Percentiles rank a stretch among this genome's conserved stretches.
phyloP scores from a whole-genome alignment of 257 asterid species.

The Agastache rugosa region DNA sequence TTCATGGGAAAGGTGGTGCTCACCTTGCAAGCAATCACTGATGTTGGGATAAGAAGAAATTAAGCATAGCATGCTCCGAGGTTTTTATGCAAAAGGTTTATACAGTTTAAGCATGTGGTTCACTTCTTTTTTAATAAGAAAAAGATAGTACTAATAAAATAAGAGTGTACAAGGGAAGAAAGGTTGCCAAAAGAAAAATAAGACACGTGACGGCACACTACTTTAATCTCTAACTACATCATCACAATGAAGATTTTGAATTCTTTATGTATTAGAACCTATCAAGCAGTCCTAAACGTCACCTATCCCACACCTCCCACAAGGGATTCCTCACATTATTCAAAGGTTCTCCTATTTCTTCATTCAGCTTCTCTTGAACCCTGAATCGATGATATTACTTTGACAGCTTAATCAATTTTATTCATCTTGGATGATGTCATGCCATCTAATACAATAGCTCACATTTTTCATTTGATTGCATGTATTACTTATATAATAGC shows the following conservation, averaged over 20 bases:
- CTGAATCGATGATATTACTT: neutral
- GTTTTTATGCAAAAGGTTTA: neutral
- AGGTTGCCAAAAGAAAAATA: neutral
- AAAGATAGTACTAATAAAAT: neutral
- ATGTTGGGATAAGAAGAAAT: neutral
- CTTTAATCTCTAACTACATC: neutral
- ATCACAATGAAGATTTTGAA: neutral
- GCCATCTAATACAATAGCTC: neutral
- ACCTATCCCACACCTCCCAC: neutral
- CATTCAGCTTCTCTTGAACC: neutral
- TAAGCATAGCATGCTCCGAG: neutral
- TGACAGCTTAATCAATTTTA: neutral
- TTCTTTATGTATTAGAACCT: neutral
- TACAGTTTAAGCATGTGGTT: no score
- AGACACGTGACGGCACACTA: neutral
- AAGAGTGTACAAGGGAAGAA: neutral
- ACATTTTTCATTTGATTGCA: neutral
- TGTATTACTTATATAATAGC: neutral
- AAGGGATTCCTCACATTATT: neutral
- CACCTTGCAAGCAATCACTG: neutral
- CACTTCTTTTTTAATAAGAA: neutral
- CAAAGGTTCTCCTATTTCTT: neutral
- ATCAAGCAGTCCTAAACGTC: neutral
- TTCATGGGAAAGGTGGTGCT: neutral
- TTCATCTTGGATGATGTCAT: neutral